Evolutionary conservation across 306 rosid genomes (phyloP).

Genomic region (peach (Prunus persica)): Prunus_persica_NCBIv2 NC_034013.1:9355001-9355500

Average conservation of each 20-base stretch:
- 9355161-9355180: neutral
- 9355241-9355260: neutral
- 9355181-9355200: neutral
- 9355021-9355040: no score
- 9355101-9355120: neutral
- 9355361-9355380: slow-evolving; percentile 38
- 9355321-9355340: slow-evolving; percentile 5
- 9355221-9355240: neutral
- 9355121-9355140: neutral
- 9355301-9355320: neutral
- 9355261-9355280: slow-evolving; percentile 3
- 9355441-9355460: slow-evolving; percentile 16
- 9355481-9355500: slow-evolving; percentile 1
- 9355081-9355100: neutral
- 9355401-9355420: neutral
- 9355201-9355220: neutral
- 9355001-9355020: no score
- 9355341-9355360: slow-evolving; percentile 23
- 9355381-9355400: slow-evolving; percentile 52
- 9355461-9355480: neutral
- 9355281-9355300: slow-evolving; percentile 1
- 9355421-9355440: neutral
- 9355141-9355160: neutral
- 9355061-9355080: neutral
- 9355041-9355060: no score